Evolutionary conservation across 441 rosid species (phyloP).

Genomic region (Francoa sonchifolia): DNA sequence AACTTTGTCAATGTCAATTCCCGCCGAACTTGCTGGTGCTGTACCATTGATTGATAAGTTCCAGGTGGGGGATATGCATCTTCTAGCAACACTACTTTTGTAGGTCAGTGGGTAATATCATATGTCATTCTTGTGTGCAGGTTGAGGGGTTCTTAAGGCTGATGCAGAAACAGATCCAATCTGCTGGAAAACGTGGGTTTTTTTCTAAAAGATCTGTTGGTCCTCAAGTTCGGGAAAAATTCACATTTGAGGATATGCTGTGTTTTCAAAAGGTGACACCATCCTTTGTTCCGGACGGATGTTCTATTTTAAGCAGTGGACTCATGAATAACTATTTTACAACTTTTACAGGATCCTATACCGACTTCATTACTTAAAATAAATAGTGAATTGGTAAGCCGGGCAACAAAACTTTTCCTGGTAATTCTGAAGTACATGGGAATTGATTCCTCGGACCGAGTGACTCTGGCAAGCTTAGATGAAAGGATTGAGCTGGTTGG

Average conservation of each 20-base stretch:
- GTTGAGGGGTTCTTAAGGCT: constrained; percentile 83
- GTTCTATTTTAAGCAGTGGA: neutral
- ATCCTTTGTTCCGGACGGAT: neutral
- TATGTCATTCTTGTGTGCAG: too few species aligned
- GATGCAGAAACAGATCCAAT: constrained; percentile 94
- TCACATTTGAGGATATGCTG: constrained; percentile 91
- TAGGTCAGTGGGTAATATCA: too few species aligned
- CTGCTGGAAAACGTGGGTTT: constrained; percentile 79
- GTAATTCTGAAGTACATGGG: constrained; percentile 84
- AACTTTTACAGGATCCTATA: constrained; percentile 62
- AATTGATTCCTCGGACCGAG: constrained; percentile 79
- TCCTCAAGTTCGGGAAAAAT: constrained; percentile 64
- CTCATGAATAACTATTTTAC: constrained; percentile 11
- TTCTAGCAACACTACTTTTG: constrained; percentile 2
- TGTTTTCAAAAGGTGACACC: constrained; percentile 77
- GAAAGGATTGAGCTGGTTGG: constrained; percentile 82
- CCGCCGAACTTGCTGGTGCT: constrained; percentile 84
- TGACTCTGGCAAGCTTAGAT: constrained; percentile 52
- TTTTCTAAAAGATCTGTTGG: constrained; percentile 69
- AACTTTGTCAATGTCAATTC: constrained; percentile 46
- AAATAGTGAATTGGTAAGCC: constrained; percentile 62
- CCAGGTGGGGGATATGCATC: constrained; percentile 35
- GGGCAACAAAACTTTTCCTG: constrained; percentile 80
- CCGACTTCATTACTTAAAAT: constrained; percentile 93
- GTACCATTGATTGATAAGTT: constrained; percentile 87